Percentiles rank a stretch among this genome's conserved stretches.
phyloP scores from a whole-genome alignment of 371 early-diverging fungal genomes.

The Syncephalis fuscata region DNA sequence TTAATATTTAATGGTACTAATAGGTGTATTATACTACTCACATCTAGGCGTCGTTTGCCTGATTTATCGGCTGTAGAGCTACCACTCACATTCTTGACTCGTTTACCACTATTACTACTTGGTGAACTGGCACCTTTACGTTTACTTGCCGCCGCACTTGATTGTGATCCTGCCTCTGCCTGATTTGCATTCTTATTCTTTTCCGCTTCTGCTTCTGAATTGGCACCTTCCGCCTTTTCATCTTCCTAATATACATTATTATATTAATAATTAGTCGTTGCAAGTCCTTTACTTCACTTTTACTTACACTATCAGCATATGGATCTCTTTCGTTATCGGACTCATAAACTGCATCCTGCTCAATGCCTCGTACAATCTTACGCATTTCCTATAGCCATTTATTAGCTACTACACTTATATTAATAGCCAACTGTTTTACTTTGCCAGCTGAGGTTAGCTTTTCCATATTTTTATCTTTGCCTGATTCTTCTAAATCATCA shows the following conservation, averaged over 20 bases:
- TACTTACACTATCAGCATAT: slow-evolving; percentile 39
- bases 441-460: slow-evolving; percentile 14
- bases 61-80: no score
- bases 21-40: no score
- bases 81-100: no score
- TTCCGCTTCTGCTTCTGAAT: not conserved
- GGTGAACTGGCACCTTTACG: no score
- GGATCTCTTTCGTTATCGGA: slow-evolving; percentile 61
- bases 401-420: no score
- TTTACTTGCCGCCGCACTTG: no score
- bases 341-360: slow-evolving; percentile 52
- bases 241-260: not conserved
- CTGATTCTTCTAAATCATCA: slow-evolving; percentile 10
- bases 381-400: slow-evolving; percentile 43
- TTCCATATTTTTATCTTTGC: slow-evolving; percentile 19
- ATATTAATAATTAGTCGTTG: not conserved
- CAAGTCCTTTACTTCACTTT: not conserved
- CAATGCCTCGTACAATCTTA: slow-evolving; percentile 51
- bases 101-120: no score
- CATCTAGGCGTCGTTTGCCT: no score
- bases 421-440: no score
- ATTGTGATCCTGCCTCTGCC: not conserved
- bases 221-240: not conserved
- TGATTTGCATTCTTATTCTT: not conserved
- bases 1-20: no score